A percentile compares a stretch with the other conserved stretches of the same genome.
These are phyloP conservation scores for Gremmenia infestans DNA, from an alignment of 2,329 filamentous ascomycete species.

Conservation along the genomic window DNA sequence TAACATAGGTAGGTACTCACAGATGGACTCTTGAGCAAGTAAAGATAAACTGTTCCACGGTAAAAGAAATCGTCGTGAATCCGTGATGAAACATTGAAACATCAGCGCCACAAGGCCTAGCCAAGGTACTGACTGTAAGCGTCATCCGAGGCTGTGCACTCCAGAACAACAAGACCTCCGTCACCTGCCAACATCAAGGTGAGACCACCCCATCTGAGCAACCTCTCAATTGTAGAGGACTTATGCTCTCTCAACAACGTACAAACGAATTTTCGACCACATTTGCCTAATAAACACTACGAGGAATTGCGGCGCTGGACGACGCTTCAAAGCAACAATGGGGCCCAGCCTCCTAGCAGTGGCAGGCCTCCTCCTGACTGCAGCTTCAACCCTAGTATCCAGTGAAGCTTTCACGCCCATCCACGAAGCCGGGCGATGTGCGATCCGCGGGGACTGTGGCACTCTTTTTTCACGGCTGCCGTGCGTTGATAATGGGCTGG, in stretches of 20 bases:
- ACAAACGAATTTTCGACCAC: background rate
- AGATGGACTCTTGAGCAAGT: no score
- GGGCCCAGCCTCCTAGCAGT: constrained; percentile 17
- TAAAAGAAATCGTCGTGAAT: background rate
- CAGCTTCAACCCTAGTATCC: constrained; percentile 14
- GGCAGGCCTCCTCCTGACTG: constrained; percentile 14
- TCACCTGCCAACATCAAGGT: background rate
- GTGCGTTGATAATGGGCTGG: constrained; percentile 85
- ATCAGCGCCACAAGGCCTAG: background rate
- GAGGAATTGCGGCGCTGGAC: constrained; percentile 11
- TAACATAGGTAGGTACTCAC: no score
- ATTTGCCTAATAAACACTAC: background rate
- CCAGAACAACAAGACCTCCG: background rate
- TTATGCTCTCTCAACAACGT: no score
- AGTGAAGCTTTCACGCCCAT: constrained; percentile 40
- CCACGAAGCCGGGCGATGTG: constrained; percentile 84
- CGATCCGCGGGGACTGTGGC: constrained; percentile 86
- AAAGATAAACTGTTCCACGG: no score
- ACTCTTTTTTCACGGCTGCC: constrained; percentile 89
- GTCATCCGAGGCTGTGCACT: background rate
- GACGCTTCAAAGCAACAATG: constrained; percentile 16
- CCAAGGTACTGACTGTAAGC: no score
- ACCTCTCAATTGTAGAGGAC: background rate
- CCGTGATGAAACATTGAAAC: background rate
- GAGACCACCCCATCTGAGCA: background rate